These are phyloP conservation scores for Allomyces macrogynus DNA, from an alignment of 192 early-diverging fungal genomes.

Conservation along the genomic window DNA sequence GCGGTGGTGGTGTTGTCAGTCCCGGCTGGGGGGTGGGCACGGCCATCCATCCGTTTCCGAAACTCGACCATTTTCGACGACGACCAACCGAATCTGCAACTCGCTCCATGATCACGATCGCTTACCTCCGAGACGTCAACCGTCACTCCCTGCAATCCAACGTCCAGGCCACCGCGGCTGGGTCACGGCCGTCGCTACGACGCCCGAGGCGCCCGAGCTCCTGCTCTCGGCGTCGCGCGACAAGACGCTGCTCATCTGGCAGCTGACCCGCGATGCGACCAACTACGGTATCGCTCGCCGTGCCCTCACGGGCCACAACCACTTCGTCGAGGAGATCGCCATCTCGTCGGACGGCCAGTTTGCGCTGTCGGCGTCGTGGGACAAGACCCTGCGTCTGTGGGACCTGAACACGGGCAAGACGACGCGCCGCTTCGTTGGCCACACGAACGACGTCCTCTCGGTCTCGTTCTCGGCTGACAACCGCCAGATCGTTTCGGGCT, in stretches of 20 bases:
- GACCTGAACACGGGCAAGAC: conserved; percentile 87
- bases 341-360: conserved; percentile 98
- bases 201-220: conserved; percentile 87
- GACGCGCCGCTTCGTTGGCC: conserved; percentile 91
- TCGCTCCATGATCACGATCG: no score
- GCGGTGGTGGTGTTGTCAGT: no score
- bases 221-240: conserved; percentile 94
- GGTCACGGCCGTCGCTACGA: conserved; percentile 96
- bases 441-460: conserved; percentile 93
- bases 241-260: conserved; percentile 98
- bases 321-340: conserved; percentile 95
- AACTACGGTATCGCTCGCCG: conserved; percentile 80
- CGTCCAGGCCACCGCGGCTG: conserved; percentile 55
- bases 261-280: conserved; percentile 77
- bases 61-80: no score
- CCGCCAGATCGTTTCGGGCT: conserved; percentile 97
- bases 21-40: no score
- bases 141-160: background rate
- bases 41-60: no score
- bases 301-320: conserved; percentile 93
- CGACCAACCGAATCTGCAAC: no score
- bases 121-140: no score
- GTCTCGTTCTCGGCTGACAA: conserved; percentile 99
- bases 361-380: conserved; percentile 95
- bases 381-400: conserved; percentile 99